Base-by-base conservation (phyloP, 140 eudicot genomes). In the Flaveria floridana region DNA sequence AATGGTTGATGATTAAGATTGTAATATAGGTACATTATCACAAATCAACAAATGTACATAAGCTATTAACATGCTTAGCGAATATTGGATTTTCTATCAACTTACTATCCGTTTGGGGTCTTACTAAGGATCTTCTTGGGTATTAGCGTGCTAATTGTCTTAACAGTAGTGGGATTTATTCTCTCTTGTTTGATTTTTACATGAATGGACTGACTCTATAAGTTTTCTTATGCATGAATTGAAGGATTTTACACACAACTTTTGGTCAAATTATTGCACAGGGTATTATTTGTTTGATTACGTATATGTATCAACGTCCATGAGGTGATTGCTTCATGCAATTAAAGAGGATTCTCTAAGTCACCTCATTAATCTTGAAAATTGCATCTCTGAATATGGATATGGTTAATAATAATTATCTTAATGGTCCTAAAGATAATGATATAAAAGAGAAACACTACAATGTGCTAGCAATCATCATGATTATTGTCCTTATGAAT, bases 401-500 rank as follows among this genome's bases (percentile, higher is more conserved):
- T 13, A 1, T 48, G 13, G 55, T 13, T 48, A 14, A 48, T 48
- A 7, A 18, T 57, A 53, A 20, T 57, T 57, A 20, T 57, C 30
- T 8, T 7, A 41, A 19, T 8, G 12, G 21, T 58, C n/a, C 42
- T 14, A 14, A 57, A 37, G 41, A 5, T 57, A 57, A 21, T 19
- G 3, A 18, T 18, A 7, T 42, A 59, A 46, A 41, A 23, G 25
- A 64, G 48, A 44, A 23, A 15, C 30, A 5, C 44, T 59, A 14
- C 13, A 44, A 44, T 16, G 63, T 62, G 72, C 79, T 47, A 47
- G 4, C 51, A 74, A 6, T 47, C 64, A 28, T 64, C 52, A 10
- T 75, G 53, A 18, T 75, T 48, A 26, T 11, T 12, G 14, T 57
- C n/a, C 18, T 58, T 12, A 46, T 30, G 44, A 20, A 30, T 57